Conservation (phyloP, 495 filamentous ascomycete species). For the Staphylotrichum longicolle region DNA sequence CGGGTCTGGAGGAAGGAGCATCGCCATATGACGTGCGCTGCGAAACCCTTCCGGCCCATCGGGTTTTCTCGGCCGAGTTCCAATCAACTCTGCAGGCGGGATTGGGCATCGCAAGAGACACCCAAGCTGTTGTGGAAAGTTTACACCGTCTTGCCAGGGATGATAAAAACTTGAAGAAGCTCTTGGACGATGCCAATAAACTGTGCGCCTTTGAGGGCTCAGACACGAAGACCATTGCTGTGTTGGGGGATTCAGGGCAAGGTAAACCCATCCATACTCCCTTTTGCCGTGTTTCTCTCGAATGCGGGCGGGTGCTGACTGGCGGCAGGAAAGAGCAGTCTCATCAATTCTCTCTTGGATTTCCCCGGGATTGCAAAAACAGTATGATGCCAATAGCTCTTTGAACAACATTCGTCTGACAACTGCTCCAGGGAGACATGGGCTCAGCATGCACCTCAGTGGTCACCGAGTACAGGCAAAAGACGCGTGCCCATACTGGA, state of each 20-base stretch:
- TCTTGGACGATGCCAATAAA: background rate
- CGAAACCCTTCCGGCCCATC: background rate
- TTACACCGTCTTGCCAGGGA: background rate
- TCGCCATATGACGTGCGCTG: background rate
- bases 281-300: background rate
- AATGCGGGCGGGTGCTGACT: background rate
- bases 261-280: background rate
- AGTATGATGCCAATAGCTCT: background rate
- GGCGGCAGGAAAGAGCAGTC: background rate
- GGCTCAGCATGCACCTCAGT: background rate
- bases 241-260: background rate
- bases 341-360: background rate
- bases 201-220: background rate
- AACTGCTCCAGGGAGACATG: background rate
- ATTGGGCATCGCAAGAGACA: background rate
- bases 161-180: background rate
- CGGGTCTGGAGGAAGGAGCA: background rate
- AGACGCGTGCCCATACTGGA: background rate
- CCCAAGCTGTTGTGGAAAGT: background rate
- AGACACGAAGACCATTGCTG: background rate
- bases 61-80: background rate
- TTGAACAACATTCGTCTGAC: background rate
- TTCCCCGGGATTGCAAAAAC: conserved; percentile 4
- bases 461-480: background rate
- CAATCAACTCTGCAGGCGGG: background rate